Evolutionary conservation across 805 yeast species (phyloP), one percentile per base, ranked within the genome.

Genomic region (Candida boleticola): DNA sequence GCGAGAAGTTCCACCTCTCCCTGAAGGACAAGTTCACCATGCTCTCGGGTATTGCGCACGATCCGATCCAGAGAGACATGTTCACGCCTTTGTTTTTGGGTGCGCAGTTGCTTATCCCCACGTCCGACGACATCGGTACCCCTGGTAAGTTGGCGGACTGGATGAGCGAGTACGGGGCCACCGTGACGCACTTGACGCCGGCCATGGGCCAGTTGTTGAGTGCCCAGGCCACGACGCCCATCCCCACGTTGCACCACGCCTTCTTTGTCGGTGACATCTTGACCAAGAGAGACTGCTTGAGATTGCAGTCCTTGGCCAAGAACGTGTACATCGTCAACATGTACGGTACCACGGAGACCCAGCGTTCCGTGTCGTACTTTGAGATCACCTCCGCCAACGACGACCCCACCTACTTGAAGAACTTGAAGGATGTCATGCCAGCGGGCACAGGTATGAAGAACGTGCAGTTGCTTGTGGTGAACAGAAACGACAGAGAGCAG

Each of bases 321-420:
- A 92, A 93, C 57, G 95, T 88, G 41, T 72, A 66, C 60, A 92
- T 93, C 58, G 95, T 93, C 52, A 93, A 93, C 68, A 93, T 93
- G 99, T 93, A 93, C 63, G 99, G 99, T 57, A 93, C 99, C 30
- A 93, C 99, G 9, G 99, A 93, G 66, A 93, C 99, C 13, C 99
- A 95, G 73, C 80, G 99, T 60, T 93, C 99, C 1, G 99, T 93
- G 20, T 90, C 98, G 0, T 93, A 79, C 66, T 95, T 80, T 67
- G 95, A 89, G 61, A 92, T 95, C 47, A 81, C 87, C 33, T 80
- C 95, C 22, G 74, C 88, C 50, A 60, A 74, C 18, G 59, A 74
- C 34, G 89, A 90, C 61, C 76, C 92, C 19, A 67, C 77, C 19
- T 90, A 86, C 63, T 74, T 93, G 60, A 83, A 82, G 58, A 76